Evolutionary conservation across 495 filamentous ascomycete species (phyloP).

Genomic region (Apodospora peruviana): DNA sequence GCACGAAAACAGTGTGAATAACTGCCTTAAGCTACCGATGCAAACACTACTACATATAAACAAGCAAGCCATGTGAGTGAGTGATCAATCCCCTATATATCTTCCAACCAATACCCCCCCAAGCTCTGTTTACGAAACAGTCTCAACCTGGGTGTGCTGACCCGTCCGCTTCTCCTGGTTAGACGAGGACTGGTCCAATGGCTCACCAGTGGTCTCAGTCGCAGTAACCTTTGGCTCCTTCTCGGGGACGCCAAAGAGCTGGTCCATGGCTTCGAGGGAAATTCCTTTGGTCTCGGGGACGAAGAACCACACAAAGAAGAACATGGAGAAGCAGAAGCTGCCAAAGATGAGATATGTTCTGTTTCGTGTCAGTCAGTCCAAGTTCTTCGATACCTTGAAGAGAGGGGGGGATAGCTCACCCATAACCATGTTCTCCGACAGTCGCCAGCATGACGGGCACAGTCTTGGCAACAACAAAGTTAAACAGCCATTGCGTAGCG

Average conservation of each 20-base stretch:
- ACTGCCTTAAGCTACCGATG: no score
- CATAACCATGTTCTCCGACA: slow-evolving; percentile 58
- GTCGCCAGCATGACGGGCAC: slow-evolving; percentile 62
- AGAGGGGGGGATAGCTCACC: slow-evolving; percentile 17
- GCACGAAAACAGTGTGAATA: no score
- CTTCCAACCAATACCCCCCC: no score
- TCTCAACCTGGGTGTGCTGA: neutral
- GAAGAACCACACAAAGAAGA: slow-evolving; percentile 65
- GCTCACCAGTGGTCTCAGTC: neutral
- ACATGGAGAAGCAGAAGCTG: slow-evolving; percentile 62
- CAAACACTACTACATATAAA: no score
- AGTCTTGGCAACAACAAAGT: slow-evolving; percentile 61
- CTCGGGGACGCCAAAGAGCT: slow-evolving; percentile 30
- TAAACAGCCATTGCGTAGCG: slow-evolving; percentile 66
- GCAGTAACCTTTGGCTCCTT: slow-evolving; percentile 7
- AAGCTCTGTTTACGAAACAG: neutral
- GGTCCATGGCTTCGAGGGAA: slow-evolving; percentile 35
- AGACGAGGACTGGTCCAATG: no score
- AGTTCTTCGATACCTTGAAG: neutral
- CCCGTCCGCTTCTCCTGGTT: neutral
- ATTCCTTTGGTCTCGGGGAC: slow-evolving; percentile 66
- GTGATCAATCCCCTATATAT: no score
- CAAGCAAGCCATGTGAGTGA: no score
- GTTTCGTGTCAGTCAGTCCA: neutral
- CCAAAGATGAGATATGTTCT: slow-evolving; percentile 52